Conservation (phyloP, 768 basidiomycete species). For the Pulveroboletus sp. region DNA sequence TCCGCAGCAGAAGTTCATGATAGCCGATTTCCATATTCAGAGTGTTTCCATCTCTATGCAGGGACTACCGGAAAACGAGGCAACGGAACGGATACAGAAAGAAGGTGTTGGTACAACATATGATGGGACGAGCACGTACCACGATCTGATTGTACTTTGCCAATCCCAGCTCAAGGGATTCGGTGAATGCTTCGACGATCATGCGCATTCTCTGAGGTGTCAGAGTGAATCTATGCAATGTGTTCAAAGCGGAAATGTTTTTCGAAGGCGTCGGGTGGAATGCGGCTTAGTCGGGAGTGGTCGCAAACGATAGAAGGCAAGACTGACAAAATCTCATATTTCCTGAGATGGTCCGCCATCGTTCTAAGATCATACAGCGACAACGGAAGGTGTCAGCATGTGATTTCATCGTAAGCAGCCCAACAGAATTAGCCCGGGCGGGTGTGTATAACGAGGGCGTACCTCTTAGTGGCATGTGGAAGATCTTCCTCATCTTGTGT, state of each 20-base stretch:
- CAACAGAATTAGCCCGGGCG: neutral
- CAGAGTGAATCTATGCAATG: conserved; percentile 62
- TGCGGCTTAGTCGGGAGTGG: conserved; percentile 2
- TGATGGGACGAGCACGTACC: conserved; percentile 49
- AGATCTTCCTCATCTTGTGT: conserved; percentile 84
- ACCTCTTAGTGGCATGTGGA: conserved; percentile 94
- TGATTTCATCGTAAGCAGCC: neutral
- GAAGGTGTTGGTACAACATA: neutral
- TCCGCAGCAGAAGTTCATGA: neutral
- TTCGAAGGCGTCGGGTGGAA: neutral
- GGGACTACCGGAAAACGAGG: neutral
- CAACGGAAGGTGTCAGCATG: conserved; percentile 4
- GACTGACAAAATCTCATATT: conserved; percentile 81
- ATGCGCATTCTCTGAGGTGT: conserved; percentile 92
- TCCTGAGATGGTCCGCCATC: conserved; percentile 90
- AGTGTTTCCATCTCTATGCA: conserved; percentile 1
- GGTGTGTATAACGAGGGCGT: conserved; percentile 21
- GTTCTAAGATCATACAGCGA: conserved; percentile 45
- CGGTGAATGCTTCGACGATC: conserved; percentile 95
- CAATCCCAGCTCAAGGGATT: conserved; percentile 83
- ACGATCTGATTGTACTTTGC: conserved; percentile 80
- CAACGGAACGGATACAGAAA: conserved; percentile 5
- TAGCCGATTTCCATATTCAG: neutral
- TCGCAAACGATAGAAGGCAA: neutral
- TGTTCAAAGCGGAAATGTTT: neutral